Base-by-base conservation (phyloP, 768 basidiomycete genomes). In the Trichaptum fuscoviolaceum region DNA sequence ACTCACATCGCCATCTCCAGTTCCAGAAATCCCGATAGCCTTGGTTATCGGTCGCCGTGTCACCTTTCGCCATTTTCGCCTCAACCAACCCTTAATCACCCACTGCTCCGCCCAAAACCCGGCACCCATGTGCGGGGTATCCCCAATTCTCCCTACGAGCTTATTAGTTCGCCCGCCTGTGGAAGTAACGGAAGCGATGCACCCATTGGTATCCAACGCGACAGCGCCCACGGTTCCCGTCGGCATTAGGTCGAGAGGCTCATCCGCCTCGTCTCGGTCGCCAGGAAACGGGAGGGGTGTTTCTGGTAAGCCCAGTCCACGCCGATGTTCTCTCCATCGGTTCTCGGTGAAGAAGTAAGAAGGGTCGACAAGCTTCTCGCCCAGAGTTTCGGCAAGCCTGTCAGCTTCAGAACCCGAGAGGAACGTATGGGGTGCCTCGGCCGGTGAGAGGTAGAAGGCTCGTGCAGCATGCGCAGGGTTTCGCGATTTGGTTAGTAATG, bases 91-190 rank as follows among this genome's bases (percentile, higher is more conserved):
- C 62, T 69, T 66, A 67, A 75, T 65, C 67, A 64, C 68, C 92
- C 92, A 94, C 75, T 92, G 87, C 71, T 91, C 91, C 9, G 91
- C 90, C 91, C 91, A 94, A 76, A 88, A 94, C 0, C 92, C 93
- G 15, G 84, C 78, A 4, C 89, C 91, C 85, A 90, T 87, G 30
- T 83, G 74, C 0, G 92, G 92, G 0, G 93, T 94, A 71, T 93
- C 93, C 2, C 92, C 92, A n/a, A 94, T 79, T 5, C 92, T 82
- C 7, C 92, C 92, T 20, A 87, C 88, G 9, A 92, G 81, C 74
- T 95, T 95, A 76, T 95, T 95, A 42, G 91, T 94, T 61, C 79
- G 80, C 0, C 93, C 92, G 36, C 93, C 93, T 0, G 92, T 95
- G 0, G 92, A 93, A 0, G 93, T 94, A 20, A 88, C 77, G 2